Evolutionary conservation across 441 rosid genomes (phyloP).

Genomic region (Capsella rubella): DNA sequence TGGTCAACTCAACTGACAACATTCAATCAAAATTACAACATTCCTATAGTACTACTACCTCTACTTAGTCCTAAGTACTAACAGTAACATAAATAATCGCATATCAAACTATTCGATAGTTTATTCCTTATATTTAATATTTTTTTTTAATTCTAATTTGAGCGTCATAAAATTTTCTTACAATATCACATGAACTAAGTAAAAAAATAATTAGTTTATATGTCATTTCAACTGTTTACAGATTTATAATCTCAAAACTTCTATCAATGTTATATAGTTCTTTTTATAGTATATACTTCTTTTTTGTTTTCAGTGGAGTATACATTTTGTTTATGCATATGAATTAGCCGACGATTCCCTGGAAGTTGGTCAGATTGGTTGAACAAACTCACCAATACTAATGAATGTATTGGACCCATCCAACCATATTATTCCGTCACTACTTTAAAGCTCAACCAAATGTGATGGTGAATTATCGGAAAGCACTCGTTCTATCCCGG

Average conservation of each 20-base stretch:
- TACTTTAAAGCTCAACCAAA: not conserved
- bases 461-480: too few relatives aligned
- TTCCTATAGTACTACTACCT: not conserved
- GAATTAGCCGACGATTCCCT: constrained; percentile 13
- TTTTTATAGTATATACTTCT: not conserved
- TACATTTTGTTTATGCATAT: not conserved
- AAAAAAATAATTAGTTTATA: not conserved
- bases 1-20: too few relatives aligned
- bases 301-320: not conserved
- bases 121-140: not conserved
- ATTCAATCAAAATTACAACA: too few relatives aligned
- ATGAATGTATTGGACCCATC: constrained; percentile 37
- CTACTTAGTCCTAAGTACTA: too few relatives aligned
- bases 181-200: too few relatives aligned
- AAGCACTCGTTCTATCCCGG: too few relatives aligned
- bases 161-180: not conserved
- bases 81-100: not conserved
- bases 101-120: too few relatives aligned
- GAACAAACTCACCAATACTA: constrained; percentile 33
- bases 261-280: not conserved
- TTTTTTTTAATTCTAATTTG: not conserved
- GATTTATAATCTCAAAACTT: not conserved
- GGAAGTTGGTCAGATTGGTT: constrained; percentile 36
- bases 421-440: constrained; percentile 11
- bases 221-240: not conserved